Conservation (phyloP, 1,284 basidiomycete species). For the Melampsora occidentalis region DNA sequence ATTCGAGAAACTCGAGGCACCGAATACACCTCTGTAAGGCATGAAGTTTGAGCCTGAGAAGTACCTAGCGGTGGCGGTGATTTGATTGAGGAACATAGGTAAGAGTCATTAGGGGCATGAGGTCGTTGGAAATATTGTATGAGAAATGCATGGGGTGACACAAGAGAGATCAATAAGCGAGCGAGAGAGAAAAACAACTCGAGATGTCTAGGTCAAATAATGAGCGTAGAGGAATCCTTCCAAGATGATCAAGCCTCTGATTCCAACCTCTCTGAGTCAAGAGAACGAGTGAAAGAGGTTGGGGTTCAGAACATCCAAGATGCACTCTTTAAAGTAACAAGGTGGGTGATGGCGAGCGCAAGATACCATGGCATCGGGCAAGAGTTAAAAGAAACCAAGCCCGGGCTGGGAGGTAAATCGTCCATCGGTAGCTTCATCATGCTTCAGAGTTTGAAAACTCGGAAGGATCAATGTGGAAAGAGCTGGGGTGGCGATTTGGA, state of each 20-base stretch:
- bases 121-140: background rate
- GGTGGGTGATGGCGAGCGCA: conserved; percentile 33
- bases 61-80: conserved; percentile 21
- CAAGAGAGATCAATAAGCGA: background rate
- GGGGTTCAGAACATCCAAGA: conserved; percentile 21
- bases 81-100: background rate
- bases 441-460: conserved; percentile 39
- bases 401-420: conserved; percentile 21
- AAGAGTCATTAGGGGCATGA: background rate
- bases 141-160: background rate
- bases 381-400: conserved; percentile 1
- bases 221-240: background rate
- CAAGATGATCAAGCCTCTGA: background rate
- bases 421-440: conserved; percentile 34
- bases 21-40: conserved; percentile 28
- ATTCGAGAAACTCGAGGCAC: conserved; percentile 17
- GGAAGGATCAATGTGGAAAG: conserved; percentile 21
- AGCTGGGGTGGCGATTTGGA: background rate
- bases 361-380: conserved; percentile 25
- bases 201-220: background rate
- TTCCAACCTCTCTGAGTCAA: background rate
- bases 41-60: background rate
- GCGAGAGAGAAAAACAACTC: too few species aligned
- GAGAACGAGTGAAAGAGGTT: background rate
- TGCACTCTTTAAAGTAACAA: conserved; percentile 30